A percentile compares a stretch with the other conserved stretches of the same genome.
Conservation (phyloP, 1,284 basidiomycete species). For the Cryptococcus wingfieldii region DNA sequence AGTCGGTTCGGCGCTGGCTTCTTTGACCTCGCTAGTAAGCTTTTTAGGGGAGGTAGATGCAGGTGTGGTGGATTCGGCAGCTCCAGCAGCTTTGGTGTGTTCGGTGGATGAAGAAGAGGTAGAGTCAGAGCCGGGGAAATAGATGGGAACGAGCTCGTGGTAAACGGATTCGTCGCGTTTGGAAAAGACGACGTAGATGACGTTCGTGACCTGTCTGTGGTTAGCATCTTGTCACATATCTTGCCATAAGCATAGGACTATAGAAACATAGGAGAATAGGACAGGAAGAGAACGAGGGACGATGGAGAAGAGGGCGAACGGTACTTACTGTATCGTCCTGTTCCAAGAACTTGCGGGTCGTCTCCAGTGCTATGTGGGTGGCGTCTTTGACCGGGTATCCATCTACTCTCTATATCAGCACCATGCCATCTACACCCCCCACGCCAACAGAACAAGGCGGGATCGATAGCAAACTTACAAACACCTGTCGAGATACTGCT, state of each 20-base stretch:
- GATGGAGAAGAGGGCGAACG: background rate
- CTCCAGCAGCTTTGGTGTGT: too few species aligned
- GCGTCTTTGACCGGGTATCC: constrained; percentile 48
- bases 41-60: too few species aligned
- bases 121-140: constrained; percentile 24
- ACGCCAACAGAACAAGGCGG: background rate
- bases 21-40: too few species aligned
- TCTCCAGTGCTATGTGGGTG: constrained; percentile 39
- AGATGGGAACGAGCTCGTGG: constrained; percentile 19
- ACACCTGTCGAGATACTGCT: constrained; percentile 36
- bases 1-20: too few species aligned
- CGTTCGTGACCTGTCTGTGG: constrained; percentile 30
- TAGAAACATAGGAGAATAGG: too few species aligned
- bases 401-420: constrained; percentile 21
- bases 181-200: constrained; percentile 46
- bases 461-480: constrained; percentile 31
- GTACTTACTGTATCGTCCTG: constrained; percentile 25
- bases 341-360: constrained; percentile 35
- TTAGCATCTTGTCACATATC: background rate
- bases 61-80: rapidly evolving
- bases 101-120: too few species aligned
- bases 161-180: constrained; percentile 40
- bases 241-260: background rate
- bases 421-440: background rate
- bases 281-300: too few species aligned